Base-by-base conservation (phyloP, 805 yeast genomes). In the Teunomyces kruisii region DNA sequence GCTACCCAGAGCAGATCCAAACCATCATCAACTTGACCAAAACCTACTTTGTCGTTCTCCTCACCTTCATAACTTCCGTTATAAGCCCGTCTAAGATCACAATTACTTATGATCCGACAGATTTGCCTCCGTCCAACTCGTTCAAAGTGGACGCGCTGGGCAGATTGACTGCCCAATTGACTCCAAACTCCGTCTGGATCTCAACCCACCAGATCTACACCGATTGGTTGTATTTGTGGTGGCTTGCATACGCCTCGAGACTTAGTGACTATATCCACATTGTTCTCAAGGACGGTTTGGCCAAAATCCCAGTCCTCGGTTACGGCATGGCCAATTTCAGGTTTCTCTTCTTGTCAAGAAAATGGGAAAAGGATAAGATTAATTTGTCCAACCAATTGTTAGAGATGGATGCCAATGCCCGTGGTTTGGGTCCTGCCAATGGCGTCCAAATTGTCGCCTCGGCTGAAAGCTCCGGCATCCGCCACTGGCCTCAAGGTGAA, bases 151-250 rank as follows among this genome's bases (percentile, higher is more conserved):
- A 26, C 35, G 30, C 38, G 10, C 37, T 15, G n/a, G 39, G 44
- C 22, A 12, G 37, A n/a, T 32, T 51, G 32, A 19, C 15, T 19
- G 17, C 48, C 7, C 40, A 19, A 13, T 27, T 49, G 15, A 31
- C 43, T 6, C 78, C 78, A 15, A 75, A 81, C 32, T 75, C 87
- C 0, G 75, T 92, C 2, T 61, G 85, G 38, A 83, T 91, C 29
- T 80, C 94, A n/a, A 92, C 92, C 60, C 98, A 92, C 64, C 97
- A 91, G 67, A 84, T 92, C 17, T 92, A 92, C 62, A 82, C 92
- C 3, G 99, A 92, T 62, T 92, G 99, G 99, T 74, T 86, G 9
- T 90, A 80, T 55, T 54, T 89, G 44, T 92, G 99, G 99, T 92
- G 88, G 80, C 48, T 87, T 15, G 72, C 87, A 0, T 86, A 88